Conservation (phyloP, 1,284 basidiomycete species). For the Puccinia novopanici region DNA sequence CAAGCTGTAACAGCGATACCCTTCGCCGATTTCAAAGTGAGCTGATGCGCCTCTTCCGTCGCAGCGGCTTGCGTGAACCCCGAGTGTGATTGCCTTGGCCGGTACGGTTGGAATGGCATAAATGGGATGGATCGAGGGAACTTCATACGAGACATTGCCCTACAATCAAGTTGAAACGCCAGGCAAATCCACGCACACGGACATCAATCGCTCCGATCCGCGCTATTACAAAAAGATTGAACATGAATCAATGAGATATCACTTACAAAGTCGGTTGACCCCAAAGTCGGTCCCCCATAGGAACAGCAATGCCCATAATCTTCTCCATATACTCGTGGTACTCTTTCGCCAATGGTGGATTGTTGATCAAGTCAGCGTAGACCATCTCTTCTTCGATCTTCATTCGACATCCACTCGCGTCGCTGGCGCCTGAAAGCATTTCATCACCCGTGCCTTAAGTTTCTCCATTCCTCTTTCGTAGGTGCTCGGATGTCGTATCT, state of each 20-base stretch:
- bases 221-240: background rate
- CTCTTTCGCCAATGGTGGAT: constrained; percentile 52
- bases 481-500: constrained; percentile 59
- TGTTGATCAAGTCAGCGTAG: constrained; percentile 59
- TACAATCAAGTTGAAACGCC: background rate
- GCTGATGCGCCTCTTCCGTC: constrained; percentile 67
- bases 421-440: constrained; percentile 59
- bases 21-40: constrained; percentile 66
- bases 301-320: constrained; percentile 53
- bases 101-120: constrained; percentile 58
- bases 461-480: constrained; percentile 54
- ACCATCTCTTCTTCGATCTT: constrained; percentile 56
- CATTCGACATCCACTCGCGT: constrained; percentile 59
- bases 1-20: constrained; percentile 68
- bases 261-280: constrained; percentile 59
- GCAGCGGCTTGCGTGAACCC: constrained; percentile 68
- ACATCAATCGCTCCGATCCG: background rate
- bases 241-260: background rate
- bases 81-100: constrained; percentile 58
- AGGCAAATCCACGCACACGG: background rate
- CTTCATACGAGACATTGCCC: constrained; percentile 58
- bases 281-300: constrained; percentile 51
- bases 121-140: constrained; percentile 59
- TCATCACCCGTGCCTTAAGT: constrained; percentile 56
- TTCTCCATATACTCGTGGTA: constrained; percentile 56